Evolutionary conservation across 495 filamentous ascomycete species (phyloP), one percentile per base, ranked within the genome.

Genomic region (Aspergillus olivimuriae): DNA sequence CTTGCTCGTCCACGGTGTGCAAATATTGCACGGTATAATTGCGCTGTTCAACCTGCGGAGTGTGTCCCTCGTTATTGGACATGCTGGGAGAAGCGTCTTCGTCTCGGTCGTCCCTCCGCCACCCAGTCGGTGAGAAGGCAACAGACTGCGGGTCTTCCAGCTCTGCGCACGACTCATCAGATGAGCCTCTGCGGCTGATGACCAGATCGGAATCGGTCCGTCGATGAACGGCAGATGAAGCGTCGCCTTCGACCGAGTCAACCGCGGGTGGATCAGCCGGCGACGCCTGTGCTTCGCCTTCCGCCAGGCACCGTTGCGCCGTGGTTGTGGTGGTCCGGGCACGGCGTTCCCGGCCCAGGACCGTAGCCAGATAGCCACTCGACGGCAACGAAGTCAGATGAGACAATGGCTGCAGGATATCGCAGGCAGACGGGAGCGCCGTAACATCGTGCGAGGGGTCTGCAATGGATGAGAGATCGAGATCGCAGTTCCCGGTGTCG

Each of bases 321-420:
- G 24, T 11, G 11, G 24, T 5, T 5, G 24, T 28, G 24, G 24
- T 28, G 24, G 24, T 11, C 6, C 24, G 24, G 14, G 22, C 32
- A 24, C 15, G 30, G 30, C 43, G 50, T 33, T 53, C 55, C 9
- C 46, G 48, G 34, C 43, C 35, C 21, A 58, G 24, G 19, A 50
- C 37, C n/a, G 51, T 39, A 11, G 48, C 51, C 19, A 57, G 37
- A 38, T 55, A 51, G 44, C 56, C 52, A 49, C 56, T 55, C 2
- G 52, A 45, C 16, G 66, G 66, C 41, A 66, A 52, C 12, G 43
- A 36, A n/a, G 55, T 53, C 30, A 44, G 40, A 19, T 57, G 55
- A 15, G 66, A 70, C 30, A 68, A 46, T 30, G 66, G 64, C 40
- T 51, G 53, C 28, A 70, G 41, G 26, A 68, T 53, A 54, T 67